phyloP scores from a whole-genome alignment of 1,139 yeast genomes.

The Blastobotrys indianensis region DNA sequence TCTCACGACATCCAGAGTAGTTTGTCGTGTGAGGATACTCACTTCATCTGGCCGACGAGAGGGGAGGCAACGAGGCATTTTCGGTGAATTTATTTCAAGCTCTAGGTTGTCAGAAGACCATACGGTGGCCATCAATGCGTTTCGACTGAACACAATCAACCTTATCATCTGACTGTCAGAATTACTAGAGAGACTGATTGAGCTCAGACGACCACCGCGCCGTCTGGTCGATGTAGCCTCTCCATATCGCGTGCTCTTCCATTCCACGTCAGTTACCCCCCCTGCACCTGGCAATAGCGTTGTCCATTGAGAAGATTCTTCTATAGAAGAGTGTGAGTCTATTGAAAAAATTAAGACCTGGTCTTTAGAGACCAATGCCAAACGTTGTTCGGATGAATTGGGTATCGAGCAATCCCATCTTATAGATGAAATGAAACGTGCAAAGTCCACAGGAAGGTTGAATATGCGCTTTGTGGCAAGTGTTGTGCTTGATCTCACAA shows the following conservation, averaged over 20 bases:
- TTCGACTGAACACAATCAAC: slow-evolving; percentile 18
- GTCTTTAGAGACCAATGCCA: slow-evolving; percentile 20
- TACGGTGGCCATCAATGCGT: slow-evolving; percentile 15
- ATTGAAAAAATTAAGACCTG: slow-evolving; percentile 19
- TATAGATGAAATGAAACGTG: slow-evolving; percentile 13
- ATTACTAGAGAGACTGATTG: background rate
- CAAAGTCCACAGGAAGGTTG: slow-evolving; percentile 17
- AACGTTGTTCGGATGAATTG: slow-evolving; percentile 19
- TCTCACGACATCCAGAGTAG: slow-evolving; percentile 17
- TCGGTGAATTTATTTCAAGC: slow-evolving; percentile 18
- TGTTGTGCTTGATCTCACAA: slow-evolving; percentile 18
- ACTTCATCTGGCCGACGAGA: slow-evolving; percentile 7
- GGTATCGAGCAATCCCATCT: slow-evolving; percentile 19
- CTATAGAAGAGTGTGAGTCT: slow-evolving; percentile 2
- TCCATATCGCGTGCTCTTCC: slow-evolving; percentile 18
- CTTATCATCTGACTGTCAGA: slow-evolving; percentile 7
- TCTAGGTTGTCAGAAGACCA: slow-evolving; percentile 25
- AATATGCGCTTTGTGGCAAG: slow-evolving; percentile 21
- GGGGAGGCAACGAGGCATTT: slow-evolving; percentile 11
- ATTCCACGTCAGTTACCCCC: slow-evolving; percentile 18
- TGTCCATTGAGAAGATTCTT: slow-evolving; percentile 6
- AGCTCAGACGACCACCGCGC: slow-evolving; percentile 3
- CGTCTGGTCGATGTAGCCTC: too few species aligned
- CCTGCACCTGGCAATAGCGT: slow-evolving; percentile 19
- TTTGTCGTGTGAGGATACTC: slow-evolving; percentile 17